These are phyloP conservation scores for Candida odintsovae DNA, from an alignment of 805 yeast species.

Conservation along the genomic window DNA sequence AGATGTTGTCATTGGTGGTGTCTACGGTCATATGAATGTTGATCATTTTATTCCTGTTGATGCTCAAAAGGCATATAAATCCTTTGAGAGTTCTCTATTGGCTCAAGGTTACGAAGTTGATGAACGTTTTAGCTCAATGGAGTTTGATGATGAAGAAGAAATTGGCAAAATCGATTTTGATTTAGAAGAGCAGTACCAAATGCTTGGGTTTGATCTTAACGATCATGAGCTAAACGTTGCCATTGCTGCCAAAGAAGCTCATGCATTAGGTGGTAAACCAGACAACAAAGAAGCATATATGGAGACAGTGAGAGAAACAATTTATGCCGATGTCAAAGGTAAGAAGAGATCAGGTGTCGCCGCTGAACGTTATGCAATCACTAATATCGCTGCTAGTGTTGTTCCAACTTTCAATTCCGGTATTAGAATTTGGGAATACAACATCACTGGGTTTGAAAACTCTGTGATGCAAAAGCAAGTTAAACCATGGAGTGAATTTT, in stretches of 20 bases:
- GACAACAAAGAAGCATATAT: slow-evolving; percentile 59
- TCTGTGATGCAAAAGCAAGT: slow-evolving; percentile 8
- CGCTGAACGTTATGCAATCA: slow-evolving; percentile 60
- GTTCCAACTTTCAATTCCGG: slow-evolving; percentile 86
- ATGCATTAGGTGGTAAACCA: slow-evolving; percentile 59
- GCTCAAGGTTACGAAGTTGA: slow-evolving; percentile 26
- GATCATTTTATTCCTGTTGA: slow-evolving; percentile 82
- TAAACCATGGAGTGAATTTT: slow-evolving; percentile 57
- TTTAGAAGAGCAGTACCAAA: slow-evolving; percentile 20
- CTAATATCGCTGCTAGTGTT: slow-evolving; percentile 66
- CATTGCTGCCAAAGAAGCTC: slow-evolving; percentile 29
- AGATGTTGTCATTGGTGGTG: slow-evolving; percentile 77
- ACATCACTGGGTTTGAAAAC: slow-evolving; percentile 47
- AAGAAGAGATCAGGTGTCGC: slow-evolving; percentile 27
- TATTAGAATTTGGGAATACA: slow-evolving; percentile 81
- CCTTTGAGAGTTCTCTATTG: slow-evolving; percentile 11
- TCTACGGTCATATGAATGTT: slow-evolving; percentile 86
- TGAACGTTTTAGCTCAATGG: slow-evolving; percentile 3
- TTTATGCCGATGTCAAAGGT: slow-evolving; percentile 36
- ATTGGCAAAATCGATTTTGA: slow-evolving; percentile 14
- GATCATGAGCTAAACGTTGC: slow-evolving; percentile 23
- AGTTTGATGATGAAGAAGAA: background rate
- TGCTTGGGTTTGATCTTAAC: slow-evolving; percentile 15
- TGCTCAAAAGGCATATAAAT: slow-evolving; percentile 59
- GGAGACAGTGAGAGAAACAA: slow-evolving; percentile 45